phyloP scores from a whole-genome alignment of 192 early-diverging fungal species.

The Entomortierella parvispora region DNA sequence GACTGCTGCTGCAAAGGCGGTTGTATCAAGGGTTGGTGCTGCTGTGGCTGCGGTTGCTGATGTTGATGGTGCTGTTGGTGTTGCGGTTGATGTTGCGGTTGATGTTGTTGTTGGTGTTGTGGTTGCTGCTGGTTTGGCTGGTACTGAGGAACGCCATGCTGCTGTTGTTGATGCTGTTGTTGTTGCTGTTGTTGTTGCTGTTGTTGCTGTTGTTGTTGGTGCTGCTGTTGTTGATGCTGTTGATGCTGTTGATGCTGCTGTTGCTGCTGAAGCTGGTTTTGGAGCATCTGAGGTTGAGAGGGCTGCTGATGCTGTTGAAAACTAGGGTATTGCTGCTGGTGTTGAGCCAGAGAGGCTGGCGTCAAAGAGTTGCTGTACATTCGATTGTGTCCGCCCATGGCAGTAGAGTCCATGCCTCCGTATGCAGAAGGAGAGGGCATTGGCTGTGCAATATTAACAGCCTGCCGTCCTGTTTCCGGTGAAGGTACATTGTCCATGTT shows the following conservation, averaged over 20 bases:
- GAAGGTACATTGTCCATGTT: conserved; percentile 33
- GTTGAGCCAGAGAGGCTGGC: conserved; percentile 29
- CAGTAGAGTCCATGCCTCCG: conserved; percentile 23
- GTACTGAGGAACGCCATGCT: conserved; percentile 13
- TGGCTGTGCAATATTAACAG: conserved; percentile 16
- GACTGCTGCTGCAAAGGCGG: conserved; percentile 2
- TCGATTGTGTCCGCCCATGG: conserved; percentile 30
- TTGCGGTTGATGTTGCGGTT: conserved; percentile 10
- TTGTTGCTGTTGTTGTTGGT: conserved; percentile 11
- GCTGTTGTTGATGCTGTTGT: conserved; percentile 18
- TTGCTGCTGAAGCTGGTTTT: conserved; percentile 28
- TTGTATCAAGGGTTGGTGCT: neutral
- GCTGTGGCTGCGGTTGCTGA: conserved; percentile 19
- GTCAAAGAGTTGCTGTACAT: conserved; percentile 41
- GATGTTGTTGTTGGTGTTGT: conserved; percentile 19
- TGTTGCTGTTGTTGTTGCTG: conserved; percentile 11
- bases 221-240: conserved; percentile 22
- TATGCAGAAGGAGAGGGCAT: conserved; percentile 27
- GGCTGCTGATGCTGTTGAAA: conserved; percentile 47
- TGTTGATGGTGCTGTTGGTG: conserved; percentile 1
- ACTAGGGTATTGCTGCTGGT: conserved; percentile 49
- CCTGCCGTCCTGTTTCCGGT: conserved; percentile 20
- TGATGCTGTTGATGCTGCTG: conserved; percentile 30
- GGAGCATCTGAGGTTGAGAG: conserved; percentile 30
- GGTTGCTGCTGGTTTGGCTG: conserved; percentile 16